A percentile compares a stretch with the other conserved stretches of the same genome.
Evolutionary conservation across 169 alveolate species (phyloP).

Genomic region (Pseudocohnilembus persalinus): DNA sequence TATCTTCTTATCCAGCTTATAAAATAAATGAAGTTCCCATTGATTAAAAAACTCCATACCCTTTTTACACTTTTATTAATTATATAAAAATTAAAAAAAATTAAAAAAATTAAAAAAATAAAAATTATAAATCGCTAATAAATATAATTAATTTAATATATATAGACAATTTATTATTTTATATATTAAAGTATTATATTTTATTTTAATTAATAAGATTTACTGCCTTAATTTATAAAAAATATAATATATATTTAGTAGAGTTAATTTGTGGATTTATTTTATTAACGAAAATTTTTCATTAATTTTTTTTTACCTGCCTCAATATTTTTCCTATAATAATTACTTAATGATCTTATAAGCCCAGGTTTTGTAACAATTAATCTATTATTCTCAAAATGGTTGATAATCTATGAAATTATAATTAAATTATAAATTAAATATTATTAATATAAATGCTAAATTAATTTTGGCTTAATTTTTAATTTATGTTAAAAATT

Average conservation of each 20-base stretch:
- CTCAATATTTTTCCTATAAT: constrained; percentile 30
- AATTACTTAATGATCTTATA: constrained; percentile 34
- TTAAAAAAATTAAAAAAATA: neutral
- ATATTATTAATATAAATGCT: neutral
- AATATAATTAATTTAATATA: no score
- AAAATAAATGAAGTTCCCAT: constrained; percentile 54
- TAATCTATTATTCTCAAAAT: constrained; percentile 51
- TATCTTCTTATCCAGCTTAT: constrained; percentile 37
- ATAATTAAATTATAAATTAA: neutral
- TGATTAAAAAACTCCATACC: constrained; percentile 43
- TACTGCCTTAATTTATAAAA: no score
- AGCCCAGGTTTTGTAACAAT: constrained; percentile 54
- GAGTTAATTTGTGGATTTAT: no score
- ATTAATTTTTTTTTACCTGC: constrained; percentile 36
- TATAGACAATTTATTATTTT: no score
- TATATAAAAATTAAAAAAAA: neutral
- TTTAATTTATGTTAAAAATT: neutral
- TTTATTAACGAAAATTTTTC: neutral
- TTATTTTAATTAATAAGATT: no score
- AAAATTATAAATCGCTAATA: constrained; percentile 2
- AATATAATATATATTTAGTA: no score
- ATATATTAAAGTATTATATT: no score
- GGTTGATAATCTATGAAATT: constrained; percentile 27
- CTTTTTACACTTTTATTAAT: neutral
- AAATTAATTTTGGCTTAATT: neutral